Evolutionary conservation across 306 rosid genomes (phyloP).

Genomic region (Amphicarpaea edgeworthii): DNA sequence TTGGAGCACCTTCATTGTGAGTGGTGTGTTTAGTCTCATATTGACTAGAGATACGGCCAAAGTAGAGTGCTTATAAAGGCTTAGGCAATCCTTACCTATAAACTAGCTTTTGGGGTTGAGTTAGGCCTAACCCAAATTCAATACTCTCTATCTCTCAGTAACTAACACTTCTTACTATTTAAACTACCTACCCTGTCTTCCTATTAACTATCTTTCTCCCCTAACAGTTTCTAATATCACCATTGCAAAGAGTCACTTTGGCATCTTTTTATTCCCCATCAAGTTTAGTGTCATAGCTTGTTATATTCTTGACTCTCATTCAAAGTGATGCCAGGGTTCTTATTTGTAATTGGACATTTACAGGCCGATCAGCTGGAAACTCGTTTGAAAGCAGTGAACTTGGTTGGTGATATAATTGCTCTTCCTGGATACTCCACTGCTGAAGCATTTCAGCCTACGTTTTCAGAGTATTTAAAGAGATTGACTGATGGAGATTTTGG

Average conservation of each 20-base stretch:
- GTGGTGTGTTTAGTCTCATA: not conserved
- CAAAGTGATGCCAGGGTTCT: slow-evolving; percentile 42
- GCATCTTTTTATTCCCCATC: slow-evolving; percentile 17
- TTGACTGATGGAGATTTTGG: slow-evolving; percentile 78
- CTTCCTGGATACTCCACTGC: slow-evolving; percentile 69
- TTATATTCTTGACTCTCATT: slow-evolving; percentile 18
- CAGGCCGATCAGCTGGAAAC: slow-evolving; percentile 92
- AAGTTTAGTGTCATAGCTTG: slow-evolving; percentile 21
- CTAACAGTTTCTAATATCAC: slow-evolving; percentile 27
- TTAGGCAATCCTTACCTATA: not conserved
- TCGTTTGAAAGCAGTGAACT: slow-evolving; percentile 86
- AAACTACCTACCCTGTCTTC: not conserved
- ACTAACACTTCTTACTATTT: not conserved
- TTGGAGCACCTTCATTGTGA: not conserved
- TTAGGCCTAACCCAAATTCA: not conserved
- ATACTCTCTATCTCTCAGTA: not conserved
- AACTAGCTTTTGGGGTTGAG: not conserved
- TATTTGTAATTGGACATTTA: slow-evolving; percentile 53
- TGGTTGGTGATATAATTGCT: slow-evolving; percentile 87
- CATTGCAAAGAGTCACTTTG: slow-evolving; percentile 17
- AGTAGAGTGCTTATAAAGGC: not conserved
- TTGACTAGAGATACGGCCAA: not conserved
- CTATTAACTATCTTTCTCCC: not conserved
- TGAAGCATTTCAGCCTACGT: slow-evolving; percentile 83
- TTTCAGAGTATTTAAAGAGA: slow-evolving; percentile 90